phyloP scores from a whole-genome alignment of 75 land plant genomes.

The Picea glauca region DNA sequence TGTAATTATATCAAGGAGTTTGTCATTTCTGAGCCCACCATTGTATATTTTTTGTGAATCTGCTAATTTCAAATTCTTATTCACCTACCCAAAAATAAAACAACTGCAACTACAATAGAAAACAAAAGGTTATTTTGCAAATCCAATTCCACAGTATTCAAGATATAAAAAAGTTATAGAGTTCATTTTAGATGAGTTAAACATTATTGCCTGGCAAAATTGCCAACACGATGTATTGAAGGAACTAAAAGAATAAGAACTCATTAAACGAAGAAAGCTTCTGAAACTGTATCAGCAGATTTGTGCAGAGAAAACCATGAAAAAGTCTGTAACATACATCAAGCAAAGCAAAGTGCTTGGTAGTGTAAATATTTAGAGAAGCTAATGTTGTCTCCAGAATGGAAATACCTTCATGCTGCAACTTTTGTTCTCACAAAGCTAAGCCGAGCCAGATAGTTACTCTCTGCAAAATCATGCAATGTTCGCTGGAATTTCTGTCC shows the following conservation, averaged over 20 bases:
- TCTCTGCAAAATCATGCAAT: slow-evolving; percentile 89
- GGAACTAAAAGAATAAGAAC: neutral
- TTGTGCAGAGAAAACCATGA: neutral
- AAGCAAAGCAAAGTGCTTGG: neutral
- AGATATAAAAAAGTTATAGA: neutral
- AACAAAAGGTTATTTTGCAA: neutral
- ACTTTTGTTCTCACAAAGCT: slow-evolving; percentile 54
- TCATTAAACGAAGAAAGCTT: neutral
- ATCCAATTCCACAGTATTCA: neutral
- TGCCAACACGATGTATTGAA: neutral
- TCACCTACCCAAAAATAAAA: no score
- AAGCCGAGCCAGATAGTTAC: slow-evolving; percentile 72
- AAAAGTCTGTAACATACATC: neutral
- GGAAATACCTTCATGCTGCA: slow-evolving; percentile 15
- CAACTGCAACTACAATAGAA: neutral
- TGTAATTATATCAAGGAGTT: no score
- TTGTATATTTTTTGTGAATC: no score
- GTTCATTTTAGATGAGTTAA: neutral
- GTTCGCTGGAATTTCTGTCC: slow-evolving; percentile 40
- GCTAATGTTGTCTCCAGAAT: neutral
- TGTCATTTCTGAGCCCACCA: no score
- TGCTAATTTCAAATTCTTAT: no score
- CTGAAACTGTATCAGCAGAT: neutral
- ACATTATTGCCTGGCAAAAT: neutral
- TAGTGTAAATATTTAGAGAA: neutral